phyloP scores from a whole-genome alignment of 345 rosid species.

The Eucalyptus viminalis region DNA sequence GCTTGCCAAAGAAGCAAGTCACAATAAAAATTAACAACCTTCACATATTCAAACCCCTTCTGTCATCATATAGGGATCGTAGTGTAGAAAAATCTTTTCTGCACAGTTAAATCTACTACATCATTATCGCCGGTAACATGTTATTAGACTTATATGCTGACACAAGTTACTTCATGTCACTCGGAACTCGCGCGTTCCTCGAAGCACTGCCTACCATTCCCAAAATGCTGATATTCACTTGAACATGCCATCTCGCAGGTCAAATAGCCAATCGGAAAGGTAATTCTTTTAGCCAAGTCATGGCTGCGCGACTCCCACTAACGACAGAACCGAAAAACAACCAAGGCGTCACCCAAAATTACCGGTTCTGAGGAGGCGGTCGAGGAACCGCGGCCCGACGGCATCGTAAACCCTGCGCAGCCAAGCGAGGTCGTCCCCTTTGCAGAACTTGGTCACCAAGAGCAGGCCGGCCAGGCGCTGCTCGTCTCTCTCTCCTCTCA shows the following conservation, averaged over 20 bases:
- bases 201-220: not conserved
- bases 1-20: too few species aligned
- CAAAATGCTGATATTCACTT: not conserved
- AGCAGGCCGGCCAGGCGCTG: slow-evolving; percentile 87
- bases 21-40: too few species aligned
- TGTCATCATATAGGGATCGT: not conserved
- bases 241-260: not conserved
- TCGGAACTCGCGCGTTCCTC: not conserved
- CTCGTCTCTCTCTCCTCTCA: slow-evolving; percentile 87
- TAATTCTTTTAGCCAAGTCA: not conserved
- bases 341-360: not conserved
- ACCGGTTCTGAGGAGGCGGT: slow-evolving; percentile 75
- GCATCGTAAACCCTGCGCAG: slow-evolving; percentile 55
- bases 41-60: too few species aligned
- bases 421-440: slow-evolving; percentile 43
- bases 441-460: slow-evolving; percentile 66
- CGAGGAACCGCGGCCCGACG: slow-evolving; percentile 54
- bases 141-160: not conserved
- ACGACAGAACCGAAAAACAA: not conserved
- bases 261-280: not conserved
- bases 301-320: not conserved
- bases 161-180: not conserved
- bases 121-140: not conserved
- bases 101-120: not conserved
- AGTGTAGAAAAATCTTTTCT: not conserved